Conservation (phyloP, 441 rosid species). For the Kokia cookei region DNA sequence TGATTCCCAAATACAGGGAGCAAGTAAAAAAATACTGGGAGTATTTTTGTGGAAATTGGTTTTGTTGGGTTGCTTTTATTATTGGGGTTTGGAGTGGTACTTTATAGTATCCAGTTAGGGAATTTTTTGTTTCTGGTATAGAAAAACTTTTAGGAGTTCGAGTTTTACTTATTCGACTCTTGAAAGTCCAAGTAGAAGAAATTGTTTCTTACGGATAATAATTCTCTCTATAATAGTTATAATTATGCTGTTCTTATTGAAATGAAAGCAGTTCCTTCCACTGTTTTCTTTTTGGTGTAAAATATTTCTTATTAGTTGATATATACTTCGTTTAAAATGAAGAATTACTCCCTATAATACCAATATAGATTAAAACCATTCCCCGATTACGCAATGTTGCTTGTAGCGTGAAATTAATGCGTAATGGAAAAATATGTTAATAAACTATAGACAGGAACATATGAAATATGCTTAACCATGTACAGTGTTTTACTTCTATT, state of each 20-base stretch:
- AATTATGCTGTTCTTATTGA: background rate
- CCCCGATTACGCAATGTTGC: background rate
- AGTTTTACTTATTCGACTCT: background rate
- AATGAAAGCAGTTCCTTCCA: background rate
- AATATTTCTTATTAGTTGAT: background rate
- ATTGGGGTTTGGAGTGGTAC: background rate
- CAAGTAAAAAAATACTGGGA: background rate
- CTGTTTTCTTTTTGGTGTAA: background rate
- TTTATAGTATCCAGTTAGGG: background rate
- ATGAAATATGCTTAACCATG: background rate
- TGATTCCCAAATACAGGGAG: background rate
- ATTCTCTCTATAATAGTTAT: background rate
- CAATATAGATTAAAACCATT: background rate
- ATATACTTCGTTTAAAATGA: background rate
- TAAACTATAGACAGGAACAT: background rate
- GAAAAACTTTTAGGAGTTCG: background rate
- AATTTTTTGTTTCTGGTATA: background rate
- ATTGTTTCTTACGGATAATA: background rate
- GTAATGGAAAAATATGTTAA: background rate
- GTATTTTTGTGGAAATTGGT: background rate
- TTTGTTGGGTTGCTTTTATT: background rate
- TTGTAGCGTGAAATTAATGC: background rate
- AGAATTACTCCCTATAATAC: background rate
- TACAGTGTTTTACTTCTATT: background rate
- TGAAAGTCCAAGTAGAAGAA: background rate